A percentile compares a stretch with the other conserved stretches of the same genome.
Evolutionary conservation across 495 filamentous ascomycete genomes (phyloP).

Genomic region (Aspergillus leporis): DNA sequence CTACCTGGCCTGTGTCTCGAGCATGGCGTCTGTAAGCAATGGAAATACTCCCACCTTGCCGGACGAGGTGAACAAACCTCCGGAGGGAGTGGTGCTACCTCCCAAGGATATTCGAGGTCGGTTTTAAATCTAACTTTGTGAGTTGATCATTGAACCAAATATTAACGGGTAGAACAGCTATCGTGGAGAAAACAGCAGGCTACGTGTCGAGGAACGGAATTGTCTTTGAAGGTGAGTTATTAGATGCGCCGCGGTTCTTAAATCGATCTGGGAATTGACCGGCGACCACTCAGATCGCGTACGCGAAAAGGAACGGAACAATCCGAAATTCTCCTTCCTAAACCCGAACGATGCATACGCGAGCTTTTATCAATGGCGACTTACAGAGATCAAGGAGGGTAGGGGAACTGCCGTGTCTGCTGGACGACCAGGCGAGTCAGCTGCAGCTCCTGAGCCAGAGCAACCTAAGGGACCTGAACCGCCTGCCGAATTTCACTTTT

Average conservation of each 20-base stretch:
- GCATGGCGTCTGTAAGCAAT: conserved; percentile 60
- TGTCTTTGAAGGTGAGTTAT: conserved; percentile 70
- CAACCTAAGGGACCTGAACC: conserved; percentile 80
- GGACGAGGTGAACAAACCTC: conserved; percentile 69
- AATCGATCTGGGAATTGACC: conserved; percentile 7
- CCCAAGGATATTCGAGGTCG: conserved; percentile 75
- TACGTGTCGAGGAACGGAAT: conserved; percentile 82
- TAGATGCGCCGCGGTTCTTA: not conserved
- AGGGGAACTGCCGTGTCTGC: conserved; percentile 79
- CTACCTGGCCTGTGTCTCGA: conserved; percentile 27
- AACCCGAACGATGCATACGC: conserved; percentile 80
- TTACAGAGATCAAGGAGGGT: conserved; percentile 79
- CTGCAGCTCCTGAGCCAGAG: conserved; percentile 54
- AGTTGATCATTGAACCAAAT: not conserved
- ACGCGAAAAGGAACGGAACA: conserved; percentile 79
- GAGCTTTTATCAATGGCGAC: conserved; percentile 86
- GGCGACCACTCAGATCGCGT: conserved; percentile 61
- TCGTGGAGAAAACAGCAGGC: conserved; percentile 95
- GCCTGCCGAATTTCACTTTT: conserved; percentile 91
- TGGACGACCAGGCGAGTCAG: conserved; percentile 67
- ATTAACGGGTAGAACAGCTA: conserved; percentile 36
- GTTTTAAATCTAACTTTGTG: conserved; percentile 16
- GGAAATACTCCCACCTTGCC: conserved; percentile 48
- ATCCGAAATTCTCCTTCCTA: conserved; percentile 91
- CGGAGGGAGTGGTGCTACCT: conserved; percentile 79